These are phyloP conservation scores for Boletus sensibilis DNA, from an alignment of 768 basidiomycete genomes.

Conservation along the genomic window DNA sequence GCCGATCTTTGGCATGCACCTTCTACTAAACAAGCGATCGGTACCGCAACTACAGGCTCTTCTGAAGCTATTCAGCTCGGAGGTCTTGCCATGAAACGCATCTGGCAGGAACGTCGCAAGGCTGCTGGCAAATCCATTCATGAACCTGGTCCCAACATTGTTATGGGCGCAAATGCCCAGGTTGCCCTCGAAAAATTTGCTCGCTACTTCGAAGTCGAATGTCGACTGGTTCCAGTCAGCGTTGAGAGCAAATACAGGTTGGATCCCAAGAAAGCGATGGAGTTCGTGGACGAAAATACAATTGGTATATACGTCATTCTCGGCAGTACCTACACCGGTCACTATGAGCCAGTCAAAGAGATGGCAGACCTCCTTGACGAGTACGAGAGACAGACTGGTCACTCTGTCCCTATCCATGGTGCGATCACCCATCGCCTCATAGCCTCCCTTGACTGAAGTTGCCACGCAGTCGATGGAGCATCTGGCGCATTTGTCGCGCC, in stretches of 20 bases:
- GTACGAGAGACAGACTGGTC: slow-evolving; percentile 49
- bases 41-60: slow-evolving; percentile 69
- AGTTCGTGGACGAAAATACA: slow-evolving; percentile 68
- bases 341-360: slow-evolving; percentile 78
- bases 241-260: slow-evolving; percentile 76
- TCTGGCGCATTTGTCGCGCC: slow-evolving; percentile 64
- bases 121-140: slow-evolving; percentile 63
- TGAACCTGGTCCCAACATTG: slow-evolving; percentile 63
- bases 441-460: slow-evolving; percentile 6
- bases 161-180: slow-evolving; percentile 69
- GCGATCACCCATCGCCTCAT: slow-evolving; percentile 24
- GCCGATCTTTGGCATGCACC: slow-evolving; percentile 70
- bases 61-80: slow-evolving; percentile 74
- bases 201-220: slow-evolving; percentile 65
- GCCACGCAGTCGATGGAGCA: slow-evolving; percentile 50
- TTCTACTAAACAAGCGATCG: slow-evolving; percentile 51
- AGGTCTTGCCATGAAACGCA: slow-evolving; percentile 68
- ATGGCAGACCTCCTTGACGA: slow-evolving; percentile 72
- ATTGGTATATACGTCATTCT: slow-evolving; percentile 67
- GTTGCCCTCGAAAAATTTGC: slow-evolving; percentile 73
- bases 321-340: slow-evolving; percentile 57
- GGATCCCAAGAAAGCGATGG: slow-evolving; percentile 62
- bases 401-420: slow-evolving; percentile 44
- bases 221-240: slow-evolving; percentile 60
- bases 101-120: slow-evolving; percentile 69